phyloP scores from a whole-genome alignment of 805 yeast species.

The Candida adriatica region DNA sequence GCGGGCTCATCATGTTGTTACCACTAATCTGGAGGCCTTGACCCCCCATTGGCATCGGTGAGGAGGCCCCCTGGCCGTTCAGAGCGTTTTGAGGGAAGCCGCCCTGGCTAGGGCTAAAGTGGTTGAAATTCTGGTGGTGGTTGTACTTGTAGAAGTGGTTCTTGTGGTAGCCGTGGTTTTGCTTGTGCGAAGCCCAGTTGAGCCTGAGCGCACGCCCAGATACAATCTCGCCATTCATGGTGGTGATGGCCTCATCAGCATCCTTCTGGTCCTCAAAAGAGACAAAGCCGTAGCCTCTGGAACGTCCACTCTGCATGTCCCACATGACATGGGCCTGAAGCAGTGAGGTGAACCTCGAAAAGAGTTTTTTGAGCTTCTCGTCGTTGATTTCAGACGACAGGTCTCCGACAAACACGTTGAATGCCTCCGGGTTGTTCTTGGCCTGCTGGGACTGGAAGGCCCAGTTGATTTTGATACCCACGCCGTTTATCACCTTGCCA shows the following conservation, averaged over 20 bases:
- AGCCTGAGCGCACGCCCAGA: slow-evolving; percentile 75
- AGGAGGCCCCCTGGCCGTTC: slow-evolving; percentile 1
- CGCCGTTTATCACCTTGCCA: slow-evolving; percentile 49
- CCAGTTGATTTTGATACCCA: slow-evolving; percentile 64
- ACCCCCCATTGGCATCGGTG: slow-evolving; percentile 1
- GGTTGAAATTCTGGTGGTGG: slow-evolving; percentile 26
- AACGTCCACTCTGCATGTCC: slow-evolving; percentile 92
- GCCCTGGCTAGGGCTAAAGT: slow-evolving; percentile 2
- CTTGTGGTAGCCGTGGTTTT: slow-evolving; percentile 17
- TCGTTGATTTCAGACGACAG: slow-evolving; percentile 78
- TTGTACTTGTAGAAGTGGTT: slow-evolving; percentile 4
- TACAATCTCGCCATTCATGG: slow-evolving; percentile 68
- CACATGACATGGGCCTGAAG: slow-evolving; percentile 92
- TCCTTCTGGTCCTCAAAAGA: slow-evolving; percentile 60
- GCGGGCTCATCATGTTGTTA: slow-evolving; percentile 32
- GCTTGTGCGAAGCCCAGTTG: slow-evolving; percentile 83
- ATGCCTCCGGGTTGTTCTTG: slow-evolving; percentile 43
- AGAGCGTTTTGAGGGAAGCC: slow-evolving; percentile 4
- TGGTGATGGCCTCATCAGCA: slow-evolving; percentile 64
- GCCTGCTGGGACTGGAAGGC: slow-evolving; percentile 79
- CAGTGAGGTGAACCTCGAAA: slow-evolving; percentile 50
- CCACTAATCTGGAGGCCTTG: slow-evolving; percentile 2
- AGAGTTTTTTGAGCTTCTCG: slow-evolving; percentile 54
- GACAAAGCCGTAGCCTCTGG: slow-evolving; percentile 89
- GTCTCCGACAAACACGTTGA: slow-evolving; percentile 82